phyloP scores from a whole-genome alignment of 1,139 yeast species.

The Yamadazyma friedrichii region DNA sequence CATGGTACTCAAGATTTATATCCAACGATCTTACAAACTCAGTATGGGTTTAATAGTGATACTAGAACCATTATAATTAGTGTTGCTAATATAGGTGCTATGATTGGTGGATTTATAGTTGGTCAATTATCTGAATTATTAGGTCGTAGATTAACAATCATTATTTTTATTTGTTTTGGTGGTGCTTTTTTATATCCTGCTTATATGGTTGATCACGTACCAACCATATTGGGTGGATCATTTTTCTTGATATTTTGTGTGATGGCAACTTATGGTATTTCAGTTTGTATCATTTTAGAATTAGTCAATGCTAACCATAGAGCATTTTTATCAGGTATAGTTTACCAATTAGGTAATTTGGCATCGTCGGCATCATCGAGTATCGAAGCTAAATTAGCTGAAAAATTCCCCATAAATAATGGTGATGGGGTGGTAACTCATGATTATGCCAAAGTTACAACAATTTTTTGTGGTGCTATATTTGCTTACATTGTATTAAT shows the following conservation, averaged over 20 bases:
- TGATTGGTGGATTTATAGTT: slow-evolving; percentile 46
- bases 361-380: slow-evolving; percentile 37
- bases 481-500: slow-evolving; percentile 29
- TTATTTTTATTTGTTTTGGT: slow-evolving; percentile 27
- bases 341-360: slow-evolving; percentile 41
- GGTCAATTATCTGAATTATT: slow-evolving; percentile 46
- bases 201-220: slow-evolving; percentile 23
- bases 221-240: slow-evolving; percentile 29
- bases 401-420: slow-evolving; percentile 25
- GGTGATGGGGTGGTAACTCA: slow-evolving; percentile 22
- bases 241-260: slow-evolving; percentile 26
- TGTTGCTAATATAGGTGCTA: slow-evolving; percentile 51
- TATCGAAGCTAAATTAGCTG: slow-evolving; percentile 35
- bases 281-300: slow-evolving; percentile 35
- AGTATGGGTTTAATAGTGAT: slow-evolving; percentile 32
- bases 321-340: slow-evolving; percentile 36
- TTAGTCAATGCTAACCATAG: slow-evolving; percentile 36
- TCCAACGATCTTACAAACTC: slow-evolving; percentile 46
- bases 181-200: slow-evolving; percentile 38
- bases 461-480: slow-evolving; percentile 38
- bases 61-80: slow-evolving; percentile 44
- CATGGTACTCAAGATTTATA: slow-evolving; percentile 57
- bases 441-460: slow-evolving; percentile 39
- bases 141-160: slow-evolving; percentile 45
- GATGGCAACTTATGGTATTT: slow-evolving; percentile 41